Base-by-base conservation (phyloP, 2,329 filamentous ascomycete genomes). In the Claviceps quebecensis region DNA sequence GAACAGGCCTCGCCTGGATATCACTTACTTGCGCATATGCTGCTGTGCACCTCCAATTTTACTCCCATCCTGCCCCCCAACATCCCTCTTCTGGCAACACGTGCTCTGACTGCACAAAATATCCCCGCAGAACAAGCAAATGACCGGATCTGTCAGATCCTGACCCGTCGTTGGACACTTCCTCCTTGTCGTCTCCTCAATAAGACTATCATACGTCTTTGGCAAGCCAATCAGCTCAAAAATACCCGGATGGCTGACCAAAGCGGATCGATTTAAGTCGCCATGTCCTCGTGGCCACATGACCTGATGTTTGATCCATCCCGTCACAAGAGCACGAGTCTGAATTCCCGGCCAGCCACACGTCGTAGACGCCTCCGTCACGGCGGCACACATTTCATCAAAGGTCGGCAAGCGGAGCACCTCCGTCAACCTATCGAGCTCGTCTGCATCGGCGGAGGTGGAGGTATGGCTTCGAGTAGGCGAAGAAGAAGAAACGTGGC, bases 61-160 rank as follows among this genome's bases (percentile, higher is more conserved):
- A 49, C 65, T 72, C 49, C 65, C 60, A 50, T 70, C 71, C 52
- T 65, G 61, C 16, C 63, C 64, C 41, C 59, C 66, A 57, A 71
- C 68, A 52, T 78, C 78, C 54, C 80, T 74, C 59, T 81, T 82
- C 62, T 87, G 80, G 65, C 93, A 98, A 70, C 93, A 98, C 46
- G 90, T 84, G 45, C 86, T 88, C 71, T 98, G 93, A 9, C 86
- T 88, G 68, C 93, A 98, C 67, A 96, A 91, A 41, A 98, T 87
- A n/a, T 90, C 89, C 37, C 93, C 91, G 63, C 93, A 98, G 70
- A 96, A 88, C 40, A 98, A 76, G 63, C 93, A 98, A 39, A 98
- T 80, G 56, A 86, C 87, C 0, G 93, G 89, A 65, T 98, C 94
- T 2, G 83, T 84, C 48, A 98, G 72, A 59, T 96, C 91, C 64